Percentiles rank a stretch among this genome's conserved stretches.
These are phyloP conservation scores for Aphanomyces astaci DNA, from an alignment of 352 stramenopile genomes.

Conservation along the genomic window DNA sequence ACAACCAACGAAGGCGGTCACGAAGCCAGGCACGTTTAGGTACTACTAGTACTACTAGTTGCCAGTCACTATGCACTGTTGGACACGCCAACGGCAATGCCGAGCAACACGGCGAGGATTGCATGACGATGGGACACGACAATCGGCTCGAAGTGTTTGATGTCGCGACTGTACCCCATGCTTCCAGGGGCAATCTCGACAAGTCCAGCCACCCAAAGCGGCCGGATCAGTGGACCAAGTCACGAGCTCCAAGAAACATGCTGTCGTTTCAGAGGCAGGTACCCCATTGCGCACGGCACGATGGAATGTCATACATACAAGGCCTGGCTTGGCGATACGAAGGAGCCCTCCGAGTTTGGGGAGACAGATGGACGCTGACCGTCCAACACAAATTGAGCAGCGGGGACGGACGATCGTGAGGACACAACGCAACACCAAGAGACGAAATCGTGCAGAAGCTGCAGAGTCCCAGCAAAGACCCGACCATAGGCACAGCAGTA, in stretches of 20 bases:
- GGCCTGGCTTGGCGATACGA: constrained; percentile 17
- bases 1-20: constrained; percentile 67
- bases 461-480: constrained; percentile 54
- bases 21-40: constrained; percentile 59
- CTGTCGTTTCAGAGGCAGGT: constrained; percentile 33
- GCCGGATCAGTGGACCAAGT: constrained; percentile 75
- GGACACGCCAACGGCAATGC: constrained; percentile 61
- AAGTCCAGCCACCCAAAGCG: no score
- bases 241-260: no score
- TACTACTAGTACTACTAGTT: no score
- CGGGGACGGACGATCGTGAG: constrained; percentile 47
- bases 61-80: no score
- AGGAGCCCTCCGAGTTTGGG: constrained; percentile 24
- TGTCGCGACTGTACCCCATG: constrained; percentile 85
- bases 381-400: constrained; percentile 84
- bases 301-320: constrained; percentile 24
- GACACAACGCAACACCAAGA: constrained; percentile 65
- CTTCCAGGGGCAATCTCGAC: constrained; percentile 70
- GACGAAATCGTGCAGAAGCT: constrained; percentile 71
- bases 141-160: constrained; percentile 79
- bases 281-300: constrained; percentile 28
- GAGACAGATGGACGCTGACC: constrained; percentile 35
- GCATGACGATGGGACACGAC: no score
- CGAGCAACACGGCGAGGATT: no score
- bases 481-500: constrained; percentile 45